Evolutionary conservation across 768 basidiomycete species (phyloP).

Genomic region (Macrolepiota albuminosa): DNA sequence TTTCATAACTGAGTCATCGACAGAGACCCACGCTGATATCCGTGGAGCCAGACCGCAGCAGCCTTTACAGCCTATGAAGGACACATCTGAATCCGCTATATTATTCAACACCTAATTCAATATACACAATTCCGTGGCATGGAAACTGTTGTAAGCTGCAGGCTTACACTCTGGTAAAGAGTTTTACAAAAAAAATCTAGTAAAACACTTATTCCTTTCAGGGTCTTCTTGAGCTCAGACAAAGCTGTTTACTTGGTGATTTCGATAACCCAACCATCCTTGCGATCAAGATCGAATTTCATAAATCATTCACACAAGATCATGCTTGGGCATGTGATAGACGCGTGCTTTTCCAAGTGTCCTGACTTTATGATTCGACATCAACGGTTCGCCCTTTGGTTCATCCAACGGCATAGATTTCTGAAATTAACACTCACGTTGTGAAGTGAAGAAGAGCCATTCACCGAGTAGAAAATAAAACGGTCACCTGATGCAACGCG

Average conservation of each 20-base stretch:
- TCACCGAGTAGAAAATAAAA: neutral
- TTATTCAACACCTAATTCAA: no score
- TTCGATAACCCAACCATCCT: neutral
- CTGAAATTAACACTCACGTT: no score
- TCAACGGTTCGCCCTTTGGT: neutral
- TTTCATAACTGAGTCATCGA: no score
- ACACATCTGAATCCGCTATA: no score
- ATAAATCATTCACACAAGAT: neutral
- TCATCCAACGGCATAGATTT: neutral
- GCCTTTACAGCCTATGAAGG: no score
- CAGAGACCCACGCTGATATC: no score
- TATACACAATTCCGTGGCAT: no score
- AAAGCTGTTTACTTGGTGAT: neutral
- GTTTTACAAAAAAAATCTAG: no score
- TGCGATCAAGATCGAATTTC: neutral
- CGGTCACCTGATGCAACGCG: constrained; percentile 36
- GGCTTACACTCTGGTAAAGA: no score
- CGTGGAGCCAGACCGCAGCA: no score
- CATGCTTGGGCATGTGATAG: neutral
- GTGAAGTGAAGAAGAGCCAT: neutral
- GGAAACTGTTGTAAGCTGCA: no score
- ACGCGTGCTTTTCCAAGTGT: neutral
- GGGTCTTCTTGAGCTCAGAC: neutral
- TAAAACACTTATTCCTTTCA: neutral
- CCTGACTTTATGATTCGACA: neutral